Evolutionary conservation across 306 rosid species (phyloP).

Genomic region (Glycyrrhiza uralensis): DNA sequence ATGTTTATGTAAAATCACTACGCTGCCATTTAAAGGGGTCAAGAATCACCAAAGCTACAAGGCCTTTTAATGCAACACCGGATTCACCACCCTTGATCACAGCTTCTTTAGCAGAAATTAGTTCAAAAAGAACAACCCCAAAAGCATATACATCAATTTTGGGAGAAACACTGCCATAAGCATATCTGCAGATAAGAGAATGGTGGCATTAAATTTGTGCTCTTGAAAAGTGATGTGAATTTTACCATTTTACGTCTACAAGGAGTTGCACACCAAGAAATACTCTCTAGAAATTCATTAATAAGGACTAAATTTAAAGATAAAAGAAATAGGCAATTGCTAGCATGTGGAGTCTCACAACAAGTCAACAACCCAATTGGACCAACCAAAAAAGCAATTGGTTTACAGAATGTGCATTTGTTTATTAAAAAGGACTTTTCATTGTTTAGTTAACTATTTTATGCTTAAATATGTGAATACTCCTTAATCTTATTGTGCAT

Average conservation of each 20-base stretch:
- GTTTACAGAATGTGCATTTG: too few relatives aligned
- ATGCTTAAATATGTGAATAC: too few relatives aligned
- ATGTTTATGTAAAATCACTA: neutral
- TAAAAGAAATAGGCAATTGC: neutral
- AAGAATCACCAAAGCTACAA: constrained; percentile 60
- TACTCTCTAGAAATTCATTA: neutral
- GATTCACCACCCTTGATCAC: constrained; percentile 45
- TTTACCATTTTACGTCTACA: neutral
- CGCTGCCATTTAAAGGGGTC: constrained; percentile 8
- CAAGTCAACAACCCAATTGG: too few relatives aligned
- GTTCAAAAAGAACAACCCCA: constrained; percentile 88
- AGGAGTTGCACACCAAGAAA: neutral
- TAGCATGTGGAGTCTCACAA: neutral
- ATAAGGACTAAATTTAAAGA: neutral
- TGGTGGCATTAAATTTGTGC: constrained; percentile 5
- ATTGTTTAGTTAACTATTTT: too few relatives aligned
- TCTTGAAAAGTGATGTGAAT: neutral
- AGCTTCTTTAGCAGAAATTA: constrained; percentile 88
- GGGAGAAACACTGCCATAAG: constrained; percentile 74
- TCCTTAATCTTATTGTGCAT: too few relatives aligned
- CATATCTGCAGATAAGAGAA: constrained; percentile 59
- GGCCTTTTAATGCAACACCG: constrained; percentile 66
- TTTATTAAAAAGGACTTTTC: too few relatives aligned
- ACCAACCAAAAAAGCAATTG: too few relatives aligned
- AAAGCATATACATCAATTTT: constrained; percentile 87